Evolutionary conservation across 1,284 basidiomycete species (phyloP), one percentile per base, ranked within the genome.

Genomic region (Leccinum angustisporum): DNA sequence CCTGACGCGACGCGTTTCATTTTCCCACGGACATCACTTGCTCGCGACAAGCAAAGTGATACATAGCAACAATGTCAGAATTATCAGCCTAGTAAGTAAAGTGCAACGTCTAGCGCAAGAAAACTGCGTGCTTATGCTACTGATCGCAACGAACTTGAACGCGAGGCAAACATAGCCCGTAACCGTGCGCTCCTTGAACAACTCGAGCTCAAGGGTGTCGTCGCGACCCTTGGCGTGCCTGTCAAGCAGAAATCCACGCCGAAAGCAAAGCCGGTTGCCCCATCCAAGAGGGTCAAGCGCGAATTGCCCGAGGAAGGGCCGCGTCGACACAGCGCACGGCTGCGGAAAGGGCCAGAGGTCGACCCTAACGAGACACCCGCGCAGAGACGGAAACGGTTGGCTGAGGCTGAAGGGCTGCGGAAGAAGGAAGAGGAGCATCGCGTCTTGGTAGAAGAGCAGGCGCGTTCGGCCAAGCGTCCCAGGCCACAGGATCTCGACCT

Each of bases 91-190:
- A 4, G 14, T 27, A 38, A 3, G 30, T 43, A 6, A 21, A 25
- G 27, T 36, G 11, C 40, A 25, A 33, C 2, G 11, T n/a, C n/a
- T 50, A n/a, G 30, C 27, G n/a, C 27, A 16, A 9, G 4, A 21
- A 18, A 21, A 11, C 27, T 11, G 46, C 21, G 4, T 48, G 21
- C 58, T 62, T 25, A 70, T 18, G 2, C 18, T 7, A n/a, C 16
- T 30, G 13, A 4, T n/a, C 55, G 14, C 65, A 91, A 90, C 69
- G 91, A 92, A 75, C 75, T 82, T 36, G 87, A 91, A 68, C 86
- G 91, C 14, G 85, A 88, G 69, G 86, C 84, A 8, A 92, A 91
- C 68, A 92, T 93, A 57, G 89, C 88, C 11, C 82, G 88, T 54
- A 93, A 93, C 70, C 85, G 83, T 50, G 87, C 85, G 10, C 77